Conservation (phyloP, 2,329 filamentous ascomycete genomes). For the Paraphoma sp. region DNA sequence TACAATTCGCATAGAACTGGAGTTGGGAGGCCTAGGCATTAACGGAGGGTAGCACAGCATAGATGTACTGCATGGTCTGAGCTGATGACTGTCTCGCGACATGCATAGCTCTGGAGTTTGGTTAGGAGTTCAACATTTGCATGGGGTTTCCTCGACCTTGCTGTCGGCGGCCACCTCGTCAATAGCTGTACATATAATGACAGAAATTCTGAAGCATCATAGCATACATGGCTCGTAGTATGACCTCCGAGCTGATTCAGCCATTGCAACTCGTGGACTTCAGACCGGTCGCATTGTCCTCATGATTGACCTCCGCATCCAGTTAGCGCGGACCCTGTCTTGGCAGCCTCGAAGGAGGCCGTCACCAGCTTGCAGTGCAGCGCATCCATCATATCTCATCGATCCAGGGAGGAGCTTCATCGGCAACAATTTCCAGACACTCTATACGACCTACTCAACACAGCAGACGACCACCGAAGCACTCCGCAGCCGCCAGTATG, state of each 20-base stretch:
- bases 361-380: constrained; percentile 7
- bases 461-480: constrained; percentile 21
- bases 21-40: constrained; percentile 17
- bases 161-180: neutral
- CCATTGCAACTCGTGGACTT: neutral
- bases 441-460: neutral
- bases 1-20: constrained; percentile 21
- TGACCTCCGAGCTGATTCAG: too few relatives aligned
- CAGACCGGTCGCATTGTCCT: neutral
- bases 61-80: neutral
- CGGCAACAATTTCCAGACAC: constrained; percentile 7
- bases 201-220: neutral
- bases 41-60: neutral
- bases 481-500: constrained; percentile 43
- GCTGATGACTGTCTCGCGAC: neutral
- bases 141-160: too few relatives aligned
- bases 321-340: constrained; percentile 13
- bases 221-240: too few relatives aligned
- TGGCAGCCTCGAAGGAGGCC: constrained; percentile 16
- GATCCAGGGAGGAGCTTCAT: constrained; percentile 9
- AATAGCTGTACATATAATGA: neutral
- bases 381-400: constrained; percentile 27
- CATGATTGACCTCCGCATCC: neutral
- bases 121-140: too few relatives aligned
- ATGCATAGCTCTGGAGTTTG: neutral